Evolutionary conservation across 192 early-diverging fungal species (phyloP).

Genomic region (Backusella australiensis): DNA sequence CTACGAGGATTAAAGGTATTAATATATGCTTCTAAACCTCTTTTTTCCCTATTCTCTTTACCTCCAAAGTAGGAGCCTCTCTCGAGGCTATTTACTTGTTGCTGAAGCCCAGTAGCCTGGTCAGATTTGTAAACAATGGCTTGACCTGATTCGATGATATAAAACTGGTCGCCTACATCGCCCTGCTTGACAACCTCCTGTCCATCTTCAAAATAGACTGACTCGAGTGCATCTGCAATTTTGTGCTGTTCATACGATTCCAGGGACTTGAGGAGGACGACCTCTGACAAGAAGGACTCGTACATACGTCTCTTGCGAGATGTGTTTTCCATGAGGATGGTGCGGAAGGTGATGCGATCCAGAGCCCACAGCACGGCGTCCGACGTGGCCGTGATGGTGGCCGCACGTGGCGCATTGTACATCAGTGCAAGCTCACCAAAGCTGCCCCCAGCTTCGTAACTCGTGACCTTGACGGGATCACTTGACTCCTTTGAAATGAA

Average conservation of each 20-base stretch:
- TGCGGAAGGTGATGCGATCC: constrained; percentile 95
- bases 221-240: constrained; percentile 97
- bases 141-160: constrained; percentile 93
- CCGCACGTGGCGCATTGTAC: constrained; percentile 98
- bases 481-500: constrained; percentile 72
- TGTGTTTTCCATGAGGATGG: constrained; percentile 98
- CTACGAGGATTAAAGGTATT: constrained; percentile 37
- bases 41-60: constrained; percentile 30
- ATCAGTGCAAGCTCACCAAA: constrained; percentile 99
- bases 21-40: neutral
- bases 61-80: constrained; percentile 98
- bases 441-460: constrained; percentile 80
- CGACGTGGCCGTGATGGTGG: constrained; percentile 84
- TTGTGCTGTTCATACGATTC: constrained; percentile 98
- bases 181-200: constrained; percentile 90
- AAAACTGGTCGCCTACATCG: constrained; percentile 92
- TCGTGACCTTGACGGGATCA: constrained; percentile 70
- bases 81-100: constrained; percentile 65
- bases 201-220: constrained; percentile 81
- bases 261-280: constrained; percentile 82
- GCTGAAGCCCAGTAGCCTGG: constrained; percentile 76
- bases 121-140: constrained; percentile 80
- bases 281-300: constrained; percentile 92
- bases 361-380: constrained; percentile 93
- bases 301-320: constrained; percentile 94